phyloP scores from a whole-genome alignment of 208 protist species.

The Wallacemonas rigidus region DNA sequence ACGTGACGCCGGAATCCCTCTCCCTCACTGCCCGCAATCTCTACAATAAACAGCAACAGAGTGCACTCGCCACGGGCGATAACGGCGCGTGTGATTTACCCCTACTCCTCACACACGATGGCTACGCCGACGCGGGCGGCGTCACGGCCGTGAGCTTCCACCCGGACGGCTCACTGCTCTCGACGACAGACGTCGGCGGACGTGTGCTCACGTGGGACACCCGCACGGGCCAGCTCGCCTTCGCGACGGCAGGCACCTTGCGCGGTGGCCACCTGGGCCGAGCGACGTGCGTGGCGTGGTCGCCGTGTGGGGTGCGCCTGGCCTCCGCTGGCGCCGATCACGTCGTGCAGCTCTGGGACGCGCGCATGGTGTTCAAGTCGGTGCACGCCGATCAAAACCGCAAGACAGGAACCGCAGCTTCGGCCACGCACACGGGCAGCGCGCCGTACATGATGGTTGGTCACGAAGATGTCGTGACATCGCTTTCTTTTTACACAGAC shows the following conservation, averaged over 20 bases:
- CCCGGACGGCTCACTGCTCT: conserved; percentile 72
- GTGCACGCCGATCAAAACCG: conserved; percentile 1
- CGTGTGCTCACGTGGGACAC: conserved; percentile 76
- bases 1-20: conserved; percentile 4
- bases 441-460: conserved; percentile 63
- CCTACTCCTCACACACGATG: conserved; percentile 63
- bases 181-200: conserved; percentile 67
- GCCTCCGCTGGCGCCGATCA: conserved; percentile 73
- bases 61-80: neutral
- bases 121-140: conserved; percentile 49
- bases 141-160: conserved; percentile 71
- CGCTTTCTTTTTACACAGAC: conserved; percentile 62
- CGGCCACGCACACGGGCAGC: neutral
- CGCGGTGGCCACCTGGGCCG: conserved; percentile 60
- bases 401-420: no score
- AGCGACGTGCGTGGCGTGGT: conserved; percentile 76
- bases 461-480: conserved; percentile 86
- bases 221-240: conserved; percentile 59
- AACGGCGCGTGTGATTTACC: conserved; percentile 10
- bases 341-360: conserved; percentile 81
- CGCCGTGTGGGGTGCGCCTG: conserved; percentile 74
- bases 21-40: conserved; percentile 3
- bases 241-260: conserved; percentile 34
- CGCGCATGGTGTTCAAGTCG: conserved; percentile 46
- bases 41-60: neutral